A percentile compares a stretch with the other conserved stretches of the same genome.
phyloP scores from a whole-genome alignment of 192 early-diverging fungal genomes.

The Kappamyces sp. region DNA sequence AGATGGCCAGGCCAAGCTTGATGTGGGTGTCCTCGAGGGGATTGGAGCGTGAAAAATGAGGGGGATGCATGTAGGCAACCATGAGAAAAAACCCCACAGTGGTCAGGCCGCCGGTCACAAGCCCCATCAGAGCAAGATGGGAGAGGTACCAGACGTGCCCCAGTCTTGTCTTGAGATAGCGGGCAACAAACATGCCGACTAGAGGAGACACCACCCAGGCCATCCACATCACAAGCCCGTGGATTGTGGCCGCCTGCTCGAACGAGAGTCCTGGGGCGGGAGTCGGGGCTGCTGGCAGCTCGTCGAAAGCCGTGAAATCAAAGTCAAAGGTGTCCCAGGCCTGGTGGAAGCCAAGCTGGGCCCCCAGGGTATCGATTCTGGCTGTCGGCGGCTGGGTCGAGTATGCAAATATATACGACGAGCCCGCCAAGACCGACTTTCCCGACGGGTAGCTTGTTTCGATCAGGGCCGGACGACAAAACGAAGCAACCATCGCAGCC shows the following conservation, averaged over 20 bases:
- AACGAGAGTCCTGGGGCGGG: no score
- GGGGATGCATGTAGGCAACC: neutral
- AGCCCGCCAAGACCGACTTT: no score
- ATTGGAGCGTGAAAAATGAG: neutral
- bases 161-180: slow-evolving; percentile 26
- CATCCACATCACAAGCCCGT: slow-evolving; percentile 24
- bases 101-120: neutral
- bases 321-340: no score
- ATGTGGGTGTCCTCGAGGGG: neutral
- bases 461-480: no score
- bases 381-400: no score
- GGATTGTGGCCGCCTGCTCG: neutral
- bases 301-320: no score
- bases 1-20: slow-evolving; percentile 16
- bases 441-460: no score
- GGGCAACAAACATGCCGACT: slow-evolving; percentile 30
- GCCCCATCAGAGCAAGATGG: neutral
- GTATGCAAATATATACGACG: no score
- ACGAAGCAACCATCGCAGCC: no score
- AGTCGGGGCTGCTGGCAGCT: no score
- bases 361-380: no score
- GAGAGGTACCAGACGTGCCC: slow-evolving; percentile 10
- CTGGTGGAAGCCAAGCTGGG: no score
- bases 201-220: slow-evolving; percentile 27
- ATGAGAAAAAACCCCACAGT: neutral